phyloP scores from a whole-genome alignment of 2,329 filamentous ascomycete species.

The Cadophora gregata region DNA sequence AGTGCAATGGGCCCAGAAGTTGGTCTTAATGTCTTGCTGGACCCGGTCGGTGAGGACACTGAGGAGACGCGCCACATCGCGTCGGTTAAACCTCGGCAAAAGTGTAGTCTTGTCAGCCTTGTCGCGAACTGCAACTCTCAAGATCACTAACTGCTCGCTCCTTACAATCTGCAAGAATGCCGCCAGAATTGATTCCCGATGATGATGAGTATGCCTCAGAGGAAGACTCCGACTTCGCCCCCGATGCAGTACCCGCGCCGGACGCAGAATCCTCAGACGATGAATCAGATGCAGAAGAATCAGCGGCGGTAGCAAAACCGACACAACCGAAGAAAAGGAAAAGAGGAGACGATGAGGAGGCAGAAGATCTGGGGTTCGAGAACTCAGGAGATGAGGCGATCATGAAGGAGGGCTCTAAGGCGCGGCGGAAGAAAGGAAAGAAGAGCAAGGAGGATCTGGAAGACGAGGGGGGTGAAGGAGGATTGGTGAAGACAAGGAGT shows the following conservation, averaged over 20 bases:
- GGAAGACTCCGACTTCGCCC: slow-evolving; percentile 76
- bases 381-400: slow-evolving; percentile 77
- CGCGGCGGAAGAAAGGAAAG: slow-evolving; percentile 52
- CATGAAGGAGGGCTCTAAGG: slow-evolving; percentile 64
- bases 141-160: slow-evolving; percentile 9
- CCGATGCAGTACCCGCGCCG: slow-evolving; percentile 55
- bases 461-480: slow-evolving; percentile 69
- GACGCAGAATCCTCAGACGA: slow-evolving; percentile 56
- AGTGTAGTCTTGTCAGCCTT: slow-evolving; percentile 9
- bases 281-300: slow-evolving; percentile 47
- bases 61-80: background rate
- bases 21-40: too few species aligned
- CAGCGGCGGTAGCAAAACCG: slow-evolving; percentile 34
- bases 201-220: slow-evolving; percentile 68
- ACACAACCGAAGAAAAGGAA: slow-evolving; percentile 45
- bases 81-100: background rate
- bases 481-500: slow-evolving; percentile 74
- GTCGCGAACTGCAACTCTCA: slow-evolving; percentile 12
- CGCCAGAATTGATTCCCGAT: slow-evolving; percentile 39
- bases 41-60: too few species aligned
- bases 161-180: slow-evolving; percentile 33
- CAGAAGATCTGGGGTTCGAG: slow-evolving; percentile 59
- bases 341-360: slow-evolving; percentile 43
- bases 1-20: too few species aligned
- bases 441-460: slow-evolving; percentile 54